Percentiles rank a stretch among this genome's conserved stretches.
Evolutionary conservation across 2,329 filamentous ascomycete genomes (phyloP).

Genomic region (Colletotrichum simmondsii): DNA sequence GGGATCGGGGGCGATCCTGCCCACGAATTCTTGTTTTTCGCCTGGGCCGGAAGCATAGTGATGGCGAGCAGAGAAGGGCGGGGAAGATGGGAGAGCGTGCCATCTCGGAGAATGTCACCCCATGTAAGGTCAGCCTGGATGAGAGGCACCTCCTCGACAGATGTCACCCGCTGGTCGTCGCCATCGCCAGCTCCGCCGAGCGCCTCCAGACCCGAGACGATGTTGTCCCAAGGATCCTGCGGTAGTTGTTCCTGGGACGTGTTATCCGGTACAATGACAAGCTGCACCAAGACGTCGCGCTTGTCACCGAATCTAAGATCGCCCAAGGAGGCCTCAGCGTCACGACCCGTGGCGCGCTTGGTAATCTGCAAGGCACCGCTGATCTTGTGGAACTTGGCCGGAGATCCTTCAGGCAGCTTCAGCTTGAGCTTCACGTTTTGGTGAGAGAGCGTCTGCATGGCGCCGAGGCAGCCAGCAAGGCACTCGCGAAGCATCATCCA

Average conservation of each 20-base stretch:
- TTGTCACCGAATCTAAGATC: constrained; percentile 97
- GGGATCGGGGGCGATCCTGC: constrained; percentile 83
- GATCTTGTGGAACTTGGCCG: constrained; percentile 98
- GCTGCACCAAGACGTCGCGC: constrained; percentile 89
- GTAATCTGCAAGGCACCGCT: constrained; percentile 96
- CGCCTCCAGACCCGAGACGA: constrained; percentile 94
- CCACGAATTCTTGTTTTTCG: constrained; percentile 74
- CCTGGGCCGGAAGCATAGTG: constrained; percentile 84
- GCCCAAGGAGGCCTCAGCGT: constrained; percentile 91
- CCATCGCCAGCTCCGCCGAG: constrained; percentile 88
- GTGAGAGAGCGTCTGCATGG: constrained; percentile 94
- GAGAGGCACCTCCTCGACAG: constrained; percentile 92
- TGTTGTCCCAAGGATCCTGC: constrained; percentile 96
- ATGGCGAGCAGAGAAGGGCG: constrained; percentile 93
- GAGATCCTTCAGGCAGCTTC: constrained; percentile 92
- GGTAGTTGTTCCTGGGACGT: constrained; percentile 84
- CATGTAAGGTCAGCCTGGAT: constrained; percentile 95
- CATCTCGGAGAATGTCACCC: constrained; percentile 92
- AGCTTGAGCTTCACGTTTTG: constrained; percentile 98
- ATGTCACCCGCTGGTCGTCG: constrained; percentile 84
- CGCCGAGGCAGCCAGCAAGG: constrained; percentile 90
- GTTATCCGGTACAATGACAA: constrained; percentile 90
- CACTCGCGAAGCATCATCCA: constrained; percentile 99
- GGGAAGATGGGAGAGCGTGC: constrained; percentile 84
- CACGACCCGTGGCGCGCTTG: constrained; percentile 92